Percentiles rank a stretch among this genome's conserved stretches.
phyloP scores from a whole-genome alignment of 441 rosid species.

The Euphorbia celastroides region DNA sequence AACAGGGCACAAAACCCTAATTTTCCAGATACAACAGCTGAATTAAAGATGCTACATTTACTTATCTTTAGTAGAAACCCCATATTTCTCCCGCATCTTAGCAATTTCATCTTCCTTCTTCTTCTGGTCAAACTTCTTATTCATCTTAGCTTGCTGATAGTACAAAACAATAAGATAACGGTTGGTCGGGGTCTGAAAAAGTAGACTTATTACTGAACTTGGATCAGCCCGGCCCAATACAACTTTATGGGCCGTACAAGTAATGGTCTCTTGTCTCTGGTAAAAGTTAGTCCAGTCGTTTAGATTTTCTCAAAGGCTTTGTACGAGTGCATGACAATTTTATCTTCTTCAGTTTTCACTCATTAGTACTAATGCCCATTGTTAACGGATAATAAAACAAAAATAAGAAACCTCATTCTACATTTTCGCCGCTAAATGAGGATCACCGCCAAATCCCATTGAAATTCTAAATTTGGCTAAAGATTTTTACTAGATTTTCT shows the following conservation, averaged over 20 bases:
- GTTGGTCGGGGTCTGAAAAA: no score
- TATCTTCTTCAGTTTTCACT: no score
- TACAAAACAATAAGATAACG: slow-evolving; percentile 81
- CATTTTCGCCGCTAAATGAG: background rate
- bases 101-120: slow-evolving; percentile 89
- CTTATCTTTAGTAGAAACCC: slow-evolving; percentile 89
- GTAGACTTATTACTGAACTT: no score
- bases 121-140: slow-evolving; percentile 93
- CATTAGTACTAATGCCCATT: no score
- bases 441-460: background rate
- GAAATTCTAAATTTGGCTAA: background rate
- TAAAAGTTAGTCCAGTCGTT: no score
- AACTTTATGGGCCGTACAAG: no score
- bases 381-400: no score
- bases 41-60: slow-evolving; percentile 17
- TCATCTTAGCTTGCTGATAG: slow-evolving; percentile 96
- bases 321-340: no score
- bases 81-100: slow-evolving; percentile 93
- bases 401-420: background rate
- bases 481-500: background rate
- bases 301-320: no score
- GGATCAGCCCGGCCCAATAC: no score
- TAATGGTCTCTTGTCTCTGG: no score
- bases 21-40: background rate
- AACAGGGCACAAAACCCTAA: background rate